A percentile compares a stretch with the other conserved stretches of the same genome.
Evolutionary conservation across 805 yeast species (phyloP).

Genomic region (Saturnispora kantuleensis): DNA sequence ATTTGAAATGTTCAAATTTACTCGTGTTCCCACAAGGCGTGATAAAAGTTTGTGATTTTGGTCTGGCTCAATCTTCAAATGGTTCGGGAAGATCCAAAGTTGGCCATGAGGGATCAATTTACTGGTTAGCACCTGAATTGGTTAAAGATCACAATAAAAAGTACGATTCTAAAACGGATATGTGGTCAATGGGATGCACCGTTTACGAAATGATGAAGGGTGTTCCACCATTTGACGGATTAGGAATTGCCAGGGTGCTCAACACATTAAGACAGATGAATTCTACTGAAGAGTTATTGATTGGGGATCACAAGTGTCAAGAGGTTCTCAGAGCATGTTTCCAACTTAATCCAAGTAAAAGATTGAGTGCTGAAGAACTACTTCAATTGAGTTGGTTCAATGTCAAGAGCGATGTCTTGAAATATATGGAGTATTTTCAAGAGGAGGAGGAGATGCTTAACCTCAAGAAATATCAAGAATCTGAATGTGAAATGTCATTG

Average conservation of each 20-base stretch:
- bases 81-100: constrained; percentile 12
- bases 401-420: constrained; percentile 1
- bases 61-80: constrained; percentile 39
- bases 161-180: constrained; percentile 80
- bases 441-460: neutral
- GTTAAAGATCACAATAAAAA: constrained; percentile 40
- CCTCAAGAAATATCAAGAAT: neutral
- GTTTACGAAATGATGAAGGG: constrained; percentile 79
- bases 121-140: constrained; percentile 99
- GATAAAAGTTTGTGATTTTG: constrained; percentile 69
- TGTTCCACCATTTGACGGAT: constrained; percentile 75
- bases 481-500: neutral
- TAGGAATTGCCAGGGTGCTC: constrained; percentile 67
- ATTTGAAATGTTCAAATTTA: constrained; percentile 68
- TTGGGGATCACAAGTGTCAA: constrained; percentile 13
- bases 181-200: constrained; percentile 95
- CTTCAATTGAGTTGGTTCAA: constrained; percentile 54
- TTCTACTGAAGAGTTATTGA: constrained; percentile 55
- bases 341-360: constrained; percentile 52
- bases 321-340: constrained; percentile 57
- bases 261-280: constrained; percentile 77
- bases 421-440: constrained; percentile 3
- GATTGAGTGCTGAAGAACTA: constrained; percentile 48
- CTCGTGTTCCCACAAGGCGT: constrained; percentile 39
- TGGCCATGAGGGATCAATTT: constrained; percentile 74